phyloP scores from a whole-genome alignment of 176 grass and related monocot genomes.

The Carex parvula region DNA sequence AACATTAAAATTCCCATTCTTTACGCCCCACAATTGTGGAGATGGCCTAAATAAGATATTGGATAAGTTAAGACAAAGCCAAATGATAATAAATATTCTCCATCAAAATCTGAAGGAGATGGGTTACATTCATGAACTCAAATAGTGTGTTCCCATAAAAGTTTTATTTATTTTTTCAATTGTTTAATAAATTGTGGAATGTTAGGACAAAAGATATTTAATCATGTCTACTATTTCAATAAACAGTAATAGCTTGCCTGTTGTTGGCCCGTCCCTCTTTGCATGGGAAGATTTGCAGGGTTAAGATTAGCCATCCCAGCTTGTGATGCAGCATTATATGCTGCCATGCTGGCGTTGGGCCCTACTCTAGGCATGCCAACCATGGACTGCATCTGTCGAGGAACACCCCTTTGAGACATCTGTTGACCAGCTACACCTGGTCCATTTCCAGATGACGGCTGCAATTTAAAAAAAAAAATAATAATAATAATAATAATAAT shows the following conservation, averaged over 20 bases:
- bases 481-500: neutral
- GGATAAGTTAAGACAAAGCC: neutral
- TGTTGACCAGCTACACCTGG: conserved; percentile 43
- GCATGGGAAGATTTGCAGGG: conserved; percentile 80
- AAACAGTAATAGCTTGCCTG: conserved; percentile 48
- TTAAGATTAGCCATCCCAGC: conserved; percentile 60
- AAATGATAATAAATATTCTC: neutral
- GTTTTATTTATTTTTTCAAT: neutral
- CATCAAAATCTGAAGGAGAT: neutral
- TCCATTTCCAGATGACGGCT: conserved; percentile 68
- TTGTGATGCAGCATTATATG: conserved; percentile 68
- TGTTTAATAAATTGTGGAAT: neutral
- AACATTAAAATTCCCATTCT: neutral
- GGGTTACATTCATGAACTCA: neutral
- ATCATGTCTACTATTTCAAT: conserved; percentile 1
- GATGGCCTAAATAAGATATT: neutral
- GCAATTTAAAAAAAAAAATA: neutral
- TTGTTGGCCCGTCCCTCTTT: conserved; percentile 69
- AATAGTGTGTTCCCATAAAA: neutral
- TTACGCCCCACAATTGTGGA: neutral
- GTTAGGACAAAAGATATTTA: neutral
- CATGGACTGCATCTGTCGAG: conserved; percentile 72
- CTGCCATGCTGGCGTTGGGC: conserved; percentile 42
- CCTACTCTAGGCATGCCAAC: conserved; percentile 69
- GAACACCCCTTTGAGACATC: conserved; percentile 51